Evolutionary conservation across 1,284 basidiomycete species (phyloP).

Genomic region (Ganoderma multipileum): DNA sequence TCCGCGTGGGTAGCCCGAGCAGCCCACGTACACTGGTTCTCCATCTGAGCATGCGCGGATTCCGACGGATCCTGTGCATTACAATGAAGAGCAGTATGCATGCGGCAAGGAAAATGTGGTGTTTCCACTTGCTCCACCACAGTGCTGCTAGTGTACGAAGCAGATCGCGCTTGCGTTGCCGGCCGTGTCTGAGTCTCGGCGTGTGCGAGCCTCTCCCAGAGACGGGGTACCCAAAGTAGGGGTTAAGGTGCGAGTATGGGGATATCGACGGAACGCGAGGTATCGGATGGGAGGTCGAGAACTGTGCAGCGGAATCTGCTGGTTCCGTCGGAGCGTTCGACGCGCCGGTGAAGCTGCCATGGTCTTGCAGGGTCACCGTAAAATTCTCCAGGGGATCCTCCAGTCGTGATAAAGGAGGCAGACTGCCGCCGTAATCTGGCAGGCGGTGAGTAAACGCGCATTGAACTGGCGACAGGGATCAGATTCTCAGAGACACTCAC

Average conservation of each 20-base stretch:
- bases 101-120: constrained; percentile 40
- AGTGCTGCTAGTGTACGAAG: constrained; percentile 67
- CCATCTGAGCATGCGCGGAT: constrained; percentile 22
- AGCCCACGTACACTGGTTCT: constrained; percentile 10
- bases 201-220: constrained; percentile 35
- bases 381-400: constrained; percentile 50
- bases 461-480: constrained; percentile 13
- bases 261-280: constrained; percentile 41
- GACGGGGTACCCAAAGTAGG: constrained; percentile 86
- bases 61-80: constrained; percentile 19
- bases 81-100: constrained; percentile 28
- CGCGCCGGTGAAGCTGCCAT: constrained; percentile 5
- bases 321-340: constrained; percentile 2
- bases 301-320: constrained; percentile 2
- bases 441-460: constrained; percentile 8
- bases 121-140: constrained; percentile 71
- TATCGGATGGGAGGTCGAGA: constrained; percentile 10
- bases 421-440: constrained; percentile 67
- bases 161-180: constrained; percentile 75
- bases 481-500: constrained; percentile 44
- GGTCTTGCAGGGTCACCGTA: constrained; percentile 6
- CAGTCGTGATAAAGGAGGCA: constrained; percentile 53
- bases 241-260: constrained; percentile 70
- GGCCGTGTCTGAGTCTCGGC: constrained; percentile 60
- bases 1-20: constrained; percentile 10